phyloP scores from a whole-genome alignment of 2,329 filamentous ascomycete genomes.

The Aspergillus persii region DNA sequence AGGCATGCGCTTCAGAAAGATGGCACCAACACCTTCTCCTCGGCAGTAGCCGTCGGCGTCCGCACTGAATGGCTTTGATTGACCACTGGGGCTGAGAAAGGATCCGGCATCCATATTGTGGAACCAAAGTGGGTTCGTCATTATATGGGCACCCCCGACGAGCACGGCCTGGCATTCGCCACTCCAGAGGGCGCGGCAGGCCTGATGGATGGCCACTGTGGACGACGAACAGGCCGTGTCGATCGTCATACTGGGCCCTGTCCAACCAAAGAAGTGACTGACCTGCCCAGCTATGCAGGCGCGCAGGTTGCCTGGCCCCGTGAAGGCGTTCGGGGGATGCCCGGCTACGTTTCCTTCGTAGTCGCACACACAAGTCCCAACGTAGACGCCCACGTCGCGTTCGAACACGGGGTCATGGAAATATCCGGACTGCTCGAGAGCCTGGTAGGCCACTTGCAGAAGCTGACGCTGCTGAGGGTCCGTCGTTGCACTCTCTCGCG shows the following conservation, averaged over 20 bases:
- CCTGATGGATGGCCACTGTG: conserved; percentile 26
- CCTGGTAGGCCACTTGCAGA: conserved; percentile 25
- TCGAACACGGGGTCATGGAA: conserved; percentile 13
- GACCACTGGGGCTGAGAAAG: conserved; percentile 46
- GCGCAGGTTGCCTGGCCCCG: conserved; percentile 15
- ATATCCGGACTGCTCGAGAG: conserved; percentile 10
- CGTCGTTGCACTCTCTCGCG: no score
- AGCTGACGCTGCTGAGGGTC: conserved; percentile 11
- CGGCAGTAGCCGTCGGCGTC: conserved; percentile 52
- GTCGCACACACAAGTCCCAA: conserved; percentile 10
- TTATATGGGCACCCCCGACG: conserved; percentile 37
- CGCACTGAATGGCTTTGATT: conserved; percentile 49
- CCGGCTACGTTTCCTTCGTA: conserved; percentile 27
- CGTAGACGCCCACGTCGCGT: conserved; percentile 26
- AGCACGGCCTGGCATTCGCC: conserved; percentile 27
- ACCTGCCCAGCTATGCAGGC: conserved; percentile 31
- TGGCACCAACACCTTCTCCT: conserved; percentile 44
- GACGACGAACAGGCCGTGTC: conserved; percentile 46
- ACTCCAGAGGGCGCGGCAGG: conserved; percentile 11
- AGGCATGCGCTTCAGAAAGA: conserved; percentile 47
- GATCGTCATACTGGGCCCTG: conserved; percentile 40
- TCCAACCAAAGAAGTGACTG: conserved; percentile 45
- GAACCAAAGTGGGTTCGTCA: conserved; percentile 14
- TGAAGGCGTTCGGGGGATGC: conserved; percentile 28
- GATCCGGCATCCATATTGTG: conserved; percentile 31